phyloP scores from a whole-genome alignment of 2,329 filamentous ascomycete genomes.

The Myriosclerotinia scirpicola region DNA sequence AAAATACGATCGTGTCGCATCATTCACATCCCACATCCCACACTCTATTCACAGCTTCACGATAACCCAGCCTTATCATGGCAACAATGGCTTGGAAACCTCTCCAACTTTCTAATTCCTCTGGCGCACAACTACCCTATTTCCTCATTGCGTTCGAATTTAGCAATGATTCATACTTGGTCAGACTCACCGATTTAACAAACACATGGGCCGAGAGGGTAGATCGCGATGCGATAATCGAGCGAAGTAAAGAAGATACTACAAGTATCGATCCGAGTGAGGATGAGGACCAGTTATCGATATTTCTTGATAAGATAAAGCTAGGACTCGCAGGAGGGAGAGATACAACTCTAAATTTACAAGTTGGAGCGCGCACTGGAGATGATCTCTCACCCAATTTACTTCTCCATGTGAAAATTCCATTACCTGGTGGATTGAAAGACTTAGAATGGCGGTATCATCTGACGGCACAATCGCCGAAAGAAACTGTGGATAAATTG shows the following conservation, averaged over 20 bases:
- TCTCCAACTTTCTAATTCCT: slow-evolving; percentile 28
- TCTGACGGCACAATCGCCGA: slow-evolving; percentile 46
- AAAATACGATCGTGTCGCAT: neutral
- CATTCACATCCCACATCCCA: no score
- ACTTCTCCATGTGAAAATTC: slow-evolving; percentile 54
- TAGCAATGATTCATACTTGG: slow-evolving; percentile 55
- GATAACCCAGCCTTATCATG: neutral
- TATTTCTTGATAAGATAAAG: slow-evolving; percentile 64
- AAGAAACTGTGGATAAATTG: slow-evolving; percentile 47
- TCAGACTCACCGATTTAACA: slow-evolving; percentile 70
- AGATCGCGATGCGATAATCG: slow-evolving; percentile 59
- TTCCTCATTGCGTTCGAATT: slow-evolving; percentile 64
- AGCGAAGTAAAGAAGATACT: slow-evolving; percentile 60
- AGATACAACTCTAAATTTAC: slow-evolving; percentile 48
- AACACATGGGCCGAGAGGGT: slow-evolving; percentile 71
- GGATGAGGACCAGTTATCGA: slow-evolving; percentile 62
- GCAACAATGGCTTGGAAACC: slow-evolving; percentile 35
- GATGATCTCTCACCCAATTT: slow-evolving; percentile 37
- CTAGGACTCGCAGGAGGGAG: slow-evolving; percentile 48
- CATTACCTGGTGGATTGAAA: slow-evolving; percentile 61
- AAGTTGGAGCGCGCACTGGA: slow-evolving; percentile 37
- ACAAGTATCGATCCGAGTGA: slow-evolving; percentile 71
- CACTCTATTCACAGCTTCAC: neutral
- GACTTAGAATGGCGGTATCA: slow-evolving; percentile 65
- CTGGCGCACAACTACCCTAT: slow-evolving; percentile 49